These are phyloP conservation scores for Sporothrix inflata DNA, from an alignment of 2,329 filamentous ascomycete species.

Conservation along the genomic window DNA sequence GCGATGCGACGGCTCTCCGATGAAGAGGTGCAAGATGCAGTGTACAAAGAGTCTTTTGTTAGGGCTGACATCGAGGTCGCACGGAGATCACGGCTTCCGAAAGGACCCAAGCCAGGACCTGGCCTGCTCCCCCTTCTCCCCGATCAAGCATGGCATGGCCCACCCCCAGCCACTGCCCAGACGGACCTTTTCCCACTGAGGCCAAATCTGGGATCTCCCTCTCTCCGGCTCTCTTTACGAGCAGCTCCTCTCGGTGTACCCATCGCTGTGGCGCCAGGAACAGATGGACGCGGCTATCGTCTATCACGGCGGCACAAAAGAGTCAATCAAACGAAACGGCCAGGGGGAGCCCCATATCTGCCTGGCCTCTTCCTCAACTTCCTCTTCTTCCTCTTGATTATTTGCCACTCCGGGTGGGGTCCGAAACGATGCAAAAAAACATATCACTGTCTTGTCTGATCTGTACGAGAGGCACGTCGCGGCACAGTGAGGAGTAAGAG, in stretches of 20 bases:
- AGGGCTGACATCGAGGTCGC: conserved; percentile 10
- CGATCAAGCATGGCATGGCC: neutral
- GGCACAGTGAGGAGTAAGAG: conserved; percentile 2
- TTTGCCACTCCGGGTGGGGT: conserved; percentile 15
- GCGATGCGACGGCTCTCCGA: neutral
- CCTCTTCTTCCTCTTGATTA: neutral
- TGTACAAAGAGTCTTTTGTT: neutral
- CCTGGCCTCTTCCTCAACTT: neutral
- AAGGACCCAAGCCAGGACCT: conserved; percentile 2
- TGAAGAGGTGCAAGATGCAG: neutral
- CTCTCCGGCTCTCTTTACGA: neutral
- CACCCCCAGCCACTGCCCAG: conserved; percentile 8
- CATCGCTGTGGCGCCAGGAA: neutral
- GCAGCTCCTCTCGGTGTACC: conserved; percentile 16
- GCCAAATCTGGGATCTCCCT: neutral
- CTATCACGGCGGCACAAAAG: neutral
- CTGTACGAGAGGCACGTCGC: neutral
- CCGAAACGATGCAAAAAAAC: neutral
- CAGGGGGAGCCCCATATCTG: neutral
- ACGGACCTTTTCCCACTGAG: conserved; percentile 1
- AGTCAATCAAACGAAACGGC: no score
- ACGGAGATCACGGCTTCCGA: conserved; percentile 10
- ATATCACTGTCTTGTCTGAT: neutral
- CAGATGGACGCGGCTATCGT: conserved; percentile 2
- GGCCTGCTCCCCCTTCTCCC: neutral